Evolutionary conservation across 306 rosid species (phyloP), one percentile per base, ranked within the genome.

Genomic region (Rosa lucieae): DNA sequence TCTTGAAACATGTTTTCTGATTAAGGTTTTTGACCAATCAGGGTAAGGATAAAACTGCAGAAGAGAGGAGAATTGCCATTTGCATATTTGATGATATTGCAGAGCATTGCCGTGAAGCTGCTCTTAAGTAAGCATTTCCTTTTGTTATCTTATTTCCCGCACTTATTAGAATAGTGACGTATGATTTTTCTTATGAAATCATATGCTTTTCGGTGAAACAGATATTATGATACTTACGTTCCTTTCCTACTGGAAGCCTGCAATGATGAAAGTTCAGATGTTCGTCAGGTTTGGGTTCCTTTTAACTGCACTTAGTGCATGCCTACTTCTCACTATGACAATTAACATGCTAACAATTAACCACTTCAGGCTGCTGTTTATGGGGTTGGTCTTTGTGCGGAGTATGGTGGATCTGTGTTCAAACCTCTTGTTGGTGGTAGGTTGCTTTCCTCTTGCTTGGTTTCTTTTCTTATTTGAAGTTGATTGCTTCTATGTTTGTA

Each of bases 1-100:
- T 23, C 55, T 14, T 63, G 20, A 32, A 6, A 70, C 2, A 23
- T 23, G 17, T 23, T 21, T 43, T 44, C 55, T 44, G 4, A 70
- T 23, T 63, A 32, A 14, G 58, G 43, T 70, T 44, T n/a, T 46
- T 75, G 73, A 74, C 67, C 23, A 21, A 23, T 71, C 81, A 93
- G 99, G 99, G 97, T 23, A 95, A 89, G 88, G 99, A 95, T 82
- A 95, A 90, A 88, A 87, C 98, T 71, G 89, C 96, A n/a, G 99
- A 93, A 84, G 99, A 95, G 90, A 87, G 99, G 73, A 89, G 99
- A 79, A 93, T 93, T 61, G 99, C 99, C 58, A 93, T 95, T 58
- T 95, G 99, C 87, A 95, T 95, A 78, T 95, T 95, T 82, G 99
- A 95, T 84, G 99, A 95, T 79, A 85, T 95, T 65, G 99, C 96